Base-by-base conservation (phyloP, 2,329 filamentous ascomycete genomes). In the Helotiales sp. region DNA sequence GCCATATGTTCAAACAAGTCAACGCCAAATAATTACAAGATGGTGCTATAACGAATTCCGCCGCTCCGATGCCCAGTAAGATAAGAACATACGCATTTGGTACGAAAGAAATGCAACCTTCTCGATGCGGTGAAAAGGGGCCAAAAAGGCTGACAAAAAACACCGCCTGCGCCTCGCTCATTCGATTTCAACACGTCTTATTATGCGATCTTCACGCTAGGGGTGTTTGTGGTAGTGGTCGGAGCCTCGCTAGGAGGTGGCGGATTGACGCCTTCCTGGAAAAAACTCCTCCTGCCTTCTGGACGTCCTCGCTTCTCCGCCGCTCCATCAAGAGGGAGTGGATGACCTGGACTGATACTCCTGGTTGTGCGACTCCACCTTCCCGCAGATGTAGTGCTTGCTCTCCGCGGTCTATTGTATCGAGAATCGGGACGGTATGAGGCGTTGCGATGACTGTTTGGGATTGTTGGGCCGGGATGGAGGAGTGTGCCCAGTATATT, bases 391-490 rank as follows among this genome's bases (percentile, higher is more conserved):
- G 37, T 37, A 24, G 45, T 60, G 45, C 10, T 61, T 11, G 10
- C 37, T 47, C 52, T 30, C 40, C 40, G 13, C 10, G 24, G 30
- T 28, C 40, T 45, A 6, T 52, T 45, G 24, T 24, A 24, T 15
- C 30, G 13, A 11, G 45, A 34, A 13, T 47, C 59, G 20, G 59
- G 50, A 3, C 34, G 30, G 26, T 49, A 45, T 8, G 24, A 50
- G 13, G 28, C 40, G 52, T 65, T 68, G 11, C 74, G 71, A 64
- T 75, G 69, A 50, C 63, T 68, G 11, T 74, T 74, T 5, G 75
- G 75, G 13, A 77, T 74, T 6, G 71, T 73, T 8, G 76, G 76
- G 10, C 76, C 76, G 11, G 76, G 73, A 69, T 77, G 76, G 5
- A 78, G 63, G 5, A 77, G 45, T 11, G 54, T 72, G 58, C 74